Percentiles rank a stretch among this genome's conserved stretches.
These are phyloP conservation scores for Beta lomatogona DNA, from an alignment of 179 eudicot species.

Conservation along the genomic window DNA sequence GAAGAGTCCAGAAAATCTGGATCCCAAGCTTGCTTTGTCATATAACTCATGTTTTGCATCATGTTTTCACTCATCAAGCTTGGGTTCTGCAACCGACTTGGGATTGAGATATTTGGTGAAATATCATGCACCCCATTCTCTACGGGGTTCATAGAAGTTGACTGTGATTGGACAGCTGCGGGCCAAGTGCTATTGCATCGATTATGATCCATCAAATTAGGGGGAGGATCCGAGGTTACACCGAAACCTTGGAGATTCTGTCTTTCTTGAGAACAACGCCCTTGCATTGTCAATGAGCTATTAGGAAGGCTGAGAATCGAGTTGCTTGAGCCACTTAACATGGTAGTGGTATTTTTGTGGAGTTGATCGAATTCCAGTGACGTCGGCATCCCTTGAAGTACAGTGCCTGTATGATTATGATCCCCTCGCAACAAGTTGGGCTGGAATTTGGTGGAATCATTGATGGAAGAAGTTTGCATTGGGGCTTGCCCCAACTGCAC, in stretches of 20 bases:
- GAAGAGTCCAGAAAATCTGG: conserved; percentile 35
- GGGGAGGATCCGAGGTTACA: conserved; percentile 39
- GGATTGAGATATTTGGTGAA: conserved; percentile 20
- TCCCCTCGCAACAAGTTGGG: conserved; percentile 32
- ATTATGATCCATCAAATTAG: conserved; percentile 35
- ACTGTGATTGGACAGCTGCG: conserved; percentile 39
- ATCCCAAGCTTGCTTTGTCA: conserved; percentile 37
- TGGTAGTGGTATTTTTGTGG: conserved; percentile 31
- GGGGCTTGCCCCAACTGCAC: conserved; percentile 49
- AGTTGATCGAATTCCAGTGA: conserved; percentile 56
- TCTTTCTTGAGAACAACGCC: conserved; percentile 31
- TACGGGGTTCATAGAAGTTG: conserved; percentile 25
- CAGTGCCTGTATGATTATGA: conserved; percentile 36
- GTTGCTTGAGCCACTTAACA: conserved; percentile 33
- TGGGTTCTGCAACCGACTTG: conserved; percentile 20
- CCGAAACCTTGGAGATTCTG: conserved; percentile 27
- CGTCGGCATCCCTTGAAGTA: conserved; percentile 62
- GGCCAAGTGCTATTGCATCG: conserved; percentile 45
- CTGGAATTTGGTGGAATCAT: conserved; percentile 38
- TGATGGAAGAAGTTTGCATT: conserved; percentile 32
- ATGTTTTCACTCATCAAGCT: conserved; percentile 29
- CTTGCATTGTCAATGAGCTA: conserved; percentile 35
- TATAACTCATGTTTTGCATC: conserved; percentile 31
- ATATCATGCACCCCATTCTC: conserved; percentile 23
- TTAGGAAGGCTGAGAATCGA: conserved; percentile 33